phyloP scores from a whole-genome alignment of 1,139 yeast species.

The Pichia sp. region DNA sequence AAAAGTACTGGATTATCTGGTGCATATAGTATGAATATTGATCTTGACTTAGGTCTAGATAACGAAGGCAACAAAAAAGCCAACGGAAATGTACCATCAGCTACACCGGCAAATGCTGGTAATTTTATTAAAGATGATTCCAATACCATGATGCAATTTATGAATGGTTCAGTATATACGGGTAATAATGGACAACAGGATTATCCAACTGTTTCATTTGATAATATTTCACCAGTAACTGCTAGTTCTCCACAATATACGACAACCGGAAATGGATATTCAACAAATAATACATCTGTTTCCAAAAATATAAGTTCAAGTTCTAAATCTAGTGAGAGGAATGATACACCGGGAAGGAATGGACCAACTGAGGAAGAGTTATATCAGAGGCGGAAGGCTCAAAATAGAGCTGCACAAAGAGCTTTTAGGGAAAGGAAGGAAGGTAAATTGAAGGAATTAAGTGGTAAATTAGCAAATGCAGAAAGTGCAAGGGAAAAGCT shows the following conservation, averaged over 20 bases:
- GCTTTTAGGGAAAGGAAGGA: conserved; percentile 86
- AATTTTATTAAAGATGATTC: background rate
- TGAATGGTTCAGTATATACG: background rate
- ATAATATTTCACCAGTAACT: background rate
- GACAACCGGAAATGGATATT: background rate
- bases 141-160: background rate
- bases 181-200: background rate
- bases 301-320: background rate
- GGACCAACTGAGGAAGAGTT: conserved; percentile 38
- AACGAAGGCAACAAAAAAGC: background rate
- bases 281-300: background rate
- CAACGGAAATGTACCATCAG: background rate
- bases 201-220: background rate
- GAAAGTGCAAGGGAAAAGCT: conserved; percentile 53
- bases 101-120: background rate
- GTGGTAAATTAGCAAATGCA: conserved; percentile 49
- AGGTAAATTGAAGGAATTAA: conserved; percentile 60
- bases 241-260: background rate
- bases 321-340: background rate
- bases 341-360: background rate
- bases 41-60: background rate
- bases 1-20: background rate
- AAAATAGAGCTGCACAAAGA: conserved; percentile 83
- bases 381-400: conserved; percentile 60
- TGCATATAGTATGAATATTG: background rate